Conservation (phyloP, 169 alveolate genomes). For the Plasmodium gonderi region DNA sequence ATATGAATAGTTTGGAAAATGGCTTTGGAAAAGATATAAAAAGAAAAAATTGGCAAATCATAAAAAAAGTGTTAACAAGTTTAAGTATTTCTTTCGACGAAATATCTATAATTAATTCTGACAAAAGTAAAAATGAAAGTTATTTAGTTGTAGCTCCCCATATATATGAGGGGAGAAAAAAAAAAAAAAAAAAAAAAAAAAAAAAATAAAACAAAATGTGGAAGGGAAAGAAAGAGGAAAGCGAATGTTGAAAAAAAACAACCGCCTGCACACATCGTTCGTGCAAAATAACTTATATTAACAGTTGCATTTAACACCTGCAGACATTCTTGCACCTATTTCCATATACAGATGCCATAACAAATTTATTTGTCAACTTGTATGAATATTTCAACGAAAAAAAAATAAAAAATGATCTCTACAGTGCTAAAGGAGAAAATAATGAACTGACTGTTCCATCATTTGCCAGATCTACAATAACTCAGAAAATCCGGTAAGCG, state of each 20-base stretch:
- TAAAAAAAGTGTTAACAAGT: constrained; percentile 41
- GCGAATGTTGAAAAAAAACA: neutral
- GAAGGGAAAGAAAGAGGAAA: too few relatives aligned
- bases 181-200: constrained; percentile 1
- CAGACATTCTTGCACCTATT: neutral
- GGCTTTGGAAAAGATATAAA: constrained; percentile 74
- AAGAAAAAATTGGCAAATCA: constrained; percentile 69
- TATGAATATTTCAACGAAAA: constrained; percentile 59
- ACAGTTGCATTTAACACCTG: neutral
- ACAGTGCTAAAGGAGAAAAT: constrained; percentile 11
- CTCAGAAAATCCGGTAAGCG: constrained; percentile 72
- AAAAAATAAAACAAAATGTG: neutral
- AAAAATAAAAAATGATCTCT: constrained; percentile 24
- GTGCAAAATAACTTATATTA: neutral
- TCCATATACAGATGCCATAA: constrained; percentile 36
- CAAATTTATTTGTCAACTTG: constrained; percentile 36
- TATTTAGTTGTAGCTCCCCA: neutral
- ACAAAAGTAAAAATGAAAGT: constrained; percentile 27
- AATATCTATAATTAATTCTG: constrained; percentile 58
- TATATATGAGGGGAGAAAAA: neutral
- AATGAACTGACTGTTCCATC: constrained; percentile 32
- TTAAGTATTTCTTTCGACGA: constrained; percentile 54
- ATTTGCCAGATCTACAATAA: constrained; percentile 69
- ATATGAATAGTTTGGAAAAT: constrained; percentile 68
- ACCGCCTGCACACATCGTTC: neutral